Base-by-base conservation (phyloP, 169 alveolate genomes). In the Plasmodium inui region DNA sequence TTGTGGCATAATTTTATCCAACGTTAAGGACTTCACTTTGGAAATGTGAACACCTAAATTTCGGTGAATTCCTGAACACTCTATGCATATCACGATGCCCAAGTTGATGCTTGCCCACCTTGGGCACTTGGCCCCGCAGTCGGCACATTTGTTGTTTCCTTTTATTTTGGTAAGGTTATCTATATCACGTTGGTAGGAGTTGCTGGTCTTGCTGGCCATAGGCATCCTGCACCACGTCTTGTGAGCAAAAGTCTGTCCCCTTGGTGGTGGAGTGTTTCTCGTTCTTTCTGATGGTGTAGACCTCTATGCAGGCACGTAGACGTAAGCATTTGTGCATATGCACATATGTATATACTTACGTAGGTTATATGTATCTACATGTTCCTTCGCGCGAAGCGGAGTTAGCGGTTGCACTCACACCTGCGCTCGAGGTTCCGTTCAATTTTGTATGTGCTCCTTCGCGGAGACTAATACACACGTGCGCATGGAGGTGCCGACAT, bases 1-100 rank as follows among this genome's bases (percentile, higher is more conserved):
- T 85, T 97, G 98, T 73, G 95, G 98, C 96, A 82, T 95, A 98
- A 98, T 97, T 44, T 97, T 97, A 94, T 99, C 99, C 67, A 99
- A 91, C 22, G 99, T 98, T 50, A 98, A 97, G 28, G 99, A 98
- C 92, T 98, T 98, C 39, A 99, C 98, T 92, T 97, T 97, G 67
- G 99, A 97, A 44, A 98, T 96, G 83, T 98, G 99, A 10, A 98
- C 99, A 1, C 99, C 99, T 44, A 99, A 97, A 93, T 96, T 97
- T 80, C 99, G 96, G 92, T 99, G 99, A 30, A 97, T 94, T 17
- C 99, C 99, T 73, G 99, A 98, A 95, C 99, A 99, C 84, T 98
- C 98, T 55, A 99, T 98, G 83, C 99, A 99, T 28, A 99, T 93
- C 93, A 96, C 94, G 22, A 98, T 98, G 32, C 99, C 99, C 26